phyloP scores from a whole-genome alignment of 2,329 filamentous ascomycete species.

The Penicillium sp. region DNA sequence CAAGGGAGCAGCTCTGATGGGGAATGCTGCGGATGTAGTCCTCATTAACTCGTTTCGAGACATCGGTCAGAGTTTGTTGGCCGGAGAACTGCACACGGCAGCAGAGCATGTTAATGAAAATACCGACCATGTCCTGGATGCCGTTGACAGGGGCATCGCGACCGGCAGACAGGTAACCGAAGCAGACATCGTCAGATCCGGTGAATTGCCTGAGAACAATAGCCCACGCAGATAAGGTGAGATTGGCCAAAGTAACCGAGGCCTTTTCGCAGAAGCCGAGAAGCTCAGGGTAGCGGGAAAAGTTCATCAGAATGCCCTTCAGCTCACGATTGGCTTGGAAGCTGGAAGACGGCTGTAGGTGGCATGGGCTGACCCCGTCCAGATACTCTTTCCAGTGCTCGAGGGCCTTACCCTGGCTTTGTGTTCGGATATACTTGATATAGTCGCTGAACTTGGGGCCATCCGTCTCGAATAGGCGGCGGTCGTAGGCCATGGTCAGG shows the following conservation, averaged over 20 bases:
- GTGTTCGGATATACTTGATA: slow-evolving; percentile 33
- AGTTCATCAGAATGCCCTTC: slow-evolving; percentile 28
- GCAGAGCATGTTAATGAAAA: slow-evolving; percentile 57
- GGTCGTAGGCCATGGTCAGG: slow-evolving; percentile 32
- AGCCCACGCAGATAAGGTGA: slow-evolving; percentile 41
- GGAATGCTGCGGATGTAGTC: slow-evolving; percentile 49
- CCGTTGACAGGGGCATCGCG: slow-evolving; percentile 47
- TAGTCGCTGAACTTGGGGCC: slow-evolving; percentile 39
- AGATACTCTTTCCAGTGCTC: slow-evolving; percentile 38
- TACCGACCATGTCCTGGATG: slow-evolving; percentile 48
- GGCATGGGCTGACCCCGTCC: slow-evolving; percentile 31
- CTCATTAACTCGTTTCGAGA: slow-evolving; percentile 46
- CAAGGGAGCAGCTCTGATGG: slow-evolving; percentile 52
- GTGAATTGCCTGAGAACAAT: slow-evolving; percentile 36
- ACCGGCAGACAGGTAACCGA: slow-evolving; percentile 42
- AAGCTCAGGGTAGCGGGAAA: slow-evolving; percentile 30
- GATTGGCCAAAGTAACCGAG: slow-evolving; percentile 35
- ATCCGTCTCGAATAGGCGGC: slow-evolving; percentile 23
- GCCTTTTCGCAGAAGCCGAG: slow-evolving; percentile 32
- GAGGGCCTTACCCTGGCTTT: slow-evolving; percentile 27
- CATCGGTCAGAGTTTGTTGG: slow-evolving; percentile 37
- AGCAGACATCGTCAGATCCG: slow-evolving; percentile 39
- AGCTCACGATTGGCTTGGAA: slow-evolving; percentile 20
- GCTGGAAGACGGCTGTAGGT: slow-evolving; percentile 21
- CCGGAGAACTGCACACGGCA: slow-evolving; percentile 45